Evolutionary conservation across 148 eudicot genomes (phyloP), one percentile per base, ranked within the genome.

Genomic region (Rhododendron simsii): DNA sequence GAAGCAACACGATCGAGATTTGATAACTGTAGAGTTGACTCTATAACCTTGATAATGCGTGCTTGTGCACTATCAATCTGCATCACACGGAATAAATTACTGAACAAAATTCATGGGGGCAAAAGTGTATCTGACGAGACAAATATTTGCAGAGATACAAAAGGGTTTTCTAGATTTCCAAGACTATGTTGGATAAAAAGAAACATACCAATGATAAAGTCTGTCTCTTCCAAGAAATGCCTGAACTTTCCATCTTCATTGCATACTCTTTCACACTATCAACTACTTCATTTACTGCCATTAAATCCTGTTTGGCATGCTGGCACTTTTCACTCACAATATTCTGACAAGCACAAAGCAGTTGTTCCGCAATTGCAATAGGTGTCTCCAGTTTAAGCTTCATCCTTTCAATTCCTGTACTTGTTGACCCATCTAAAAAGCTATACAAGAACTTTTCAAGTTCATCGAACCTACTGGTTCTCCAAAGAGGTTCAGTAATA

Each of bases 371-470:
- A 87, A 97, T 97, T 87, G 88, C 78, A 83, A 97, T 87, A 26
- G 99, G 99, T 82, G 99, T 97, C 90, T 92, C 95, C 74, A 97
- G 95, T 91, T 97, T 97, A 79, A 97, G 94, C 89, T 89, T 94
- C 89, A 94, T 92, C 90, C 99, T 93, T 89, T 97, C 98, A 78
- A 92, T 90, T 84, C 99, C 99, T 76, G 92, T 91, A 90, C 88
- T 91, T 33, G 99, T 95, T 51, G 99, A 91, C 26, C 91, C 91
- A 91, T 97, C 98, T 89, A 97, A 85, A 83, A 97, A 93, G 77
- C 92, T 93, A 84, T 88, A 91, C 86, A 97, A 88, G 87, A 90
- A 97, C 85, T 93, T 93, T 71, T 97, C 98, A 84, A 97, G 93
- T 79, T 92, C 94, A 87, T 80, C 35, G 87, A 97, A 97, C 79